Percentiles rank a stretch among this genome's conserved stretches.
These are phyloP conservation scores for Pseudomassariella vexata DNA, from an alignment of 2,329 filamentous ascomycete species.

Conservation along the genomic window DNA sequence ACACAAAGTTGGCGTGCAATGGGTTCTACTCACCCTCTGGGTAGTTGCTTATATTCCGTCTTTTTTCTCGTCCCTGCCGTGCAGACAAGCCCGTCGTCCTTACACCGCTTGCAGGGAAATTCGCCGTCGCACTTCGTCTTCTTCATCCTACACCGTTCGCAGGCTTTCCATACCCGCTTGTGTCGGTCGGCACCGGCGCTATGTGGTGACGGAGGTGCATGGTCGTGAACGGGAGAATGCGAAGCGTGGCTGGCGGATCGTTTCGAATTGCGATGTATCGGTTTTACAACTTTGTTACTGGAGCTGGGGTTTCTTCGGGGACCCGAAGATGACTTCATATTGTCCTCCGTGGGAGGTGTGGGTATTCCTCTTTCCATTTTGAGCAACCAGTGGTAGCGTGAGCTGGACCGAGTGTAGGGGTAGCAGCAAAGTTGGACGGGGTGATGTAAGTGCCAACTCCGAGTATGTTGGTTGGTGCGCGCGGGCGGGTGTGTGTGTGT, in stretches of 20 bases:
- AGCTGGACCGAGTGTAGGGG: too few species aligned
- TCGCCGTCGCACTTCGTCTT: constrained; percentile 66
- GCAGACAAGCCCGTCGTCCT: constrained; percentile 59
- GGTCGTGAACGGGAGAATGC: constrained; percentile 29
- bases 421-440: too few species aligned
- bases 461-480: too few species aligned
- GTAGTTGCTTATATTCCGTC: constrained; percentile 63
- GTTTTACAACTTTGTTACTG: constrained; percentile 41
- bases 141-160: constrained; percentile 62
- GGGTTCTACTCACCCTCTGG: constrained; percentile 44
- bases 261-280: constrained; percentile 45
- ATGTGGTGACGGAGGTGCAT: constrained; percentile 31
- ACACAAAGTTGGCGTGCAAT: constrained; percentile 1
- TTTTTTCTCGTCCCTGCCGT: constrained; percentile 59
- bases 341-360: constrained; percentile 42
- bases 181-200: constrained; percentile 44
- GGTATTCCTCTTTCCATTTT: constrained; percentile 47
- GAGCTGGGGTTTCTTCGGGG: constrained; percentile 24
- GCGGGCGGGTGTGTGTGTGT: too few species aligned
- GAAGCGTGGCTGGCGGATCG: constrained; percentile 36
- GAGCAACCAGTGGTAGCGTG: too few species aligned
- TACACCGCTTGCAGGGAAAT: constrained; percentile 61
- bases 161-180: constrained; percentile 63
- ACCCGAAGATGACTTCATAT: constrained; percentile 17
- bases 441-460: too few species aligned